A percentile compares a stretch with the other conserved stretches of the same genome.
Evolutionary conservation across 306 rosid species (phyloP).

Genomic region (Luffa acutangula): DNA sequence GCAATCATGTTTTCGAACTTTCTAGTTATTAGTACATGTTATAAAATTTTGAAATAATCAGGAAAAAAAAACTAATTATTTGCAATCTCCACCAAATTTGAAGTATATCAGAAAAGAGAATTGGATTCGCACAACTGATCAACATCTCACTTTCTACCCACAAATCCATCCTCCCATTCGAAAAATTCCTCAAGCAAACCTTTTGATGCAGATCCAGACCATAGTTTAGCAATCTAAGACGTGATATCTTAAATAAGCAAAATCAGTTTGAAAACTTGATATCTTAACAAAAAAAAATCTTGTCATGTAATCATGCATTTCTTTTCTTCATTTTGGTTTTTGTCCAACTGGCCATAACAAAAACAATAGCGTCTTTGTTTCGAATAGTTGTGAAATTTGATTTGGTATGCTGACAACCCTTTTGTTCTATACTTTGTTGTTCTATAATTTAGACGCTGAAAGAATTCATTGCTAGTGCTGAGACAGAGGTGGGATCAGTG

Average conservation of each 20-base stretch:
- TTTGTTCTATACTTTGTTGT: constrained; percentile 4
- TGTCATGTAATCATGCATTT: neutral
- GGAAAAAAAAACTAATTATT: neutral
- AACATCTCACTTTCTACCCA: constrained; percentile 1
- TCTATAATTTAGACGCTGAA: constrained; percentile 47
- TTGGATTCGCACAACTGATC: neutral
- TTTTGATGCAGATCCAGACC: neutral
- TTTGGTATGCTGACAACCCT: neutral
- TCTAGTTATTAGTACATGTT: neutral
- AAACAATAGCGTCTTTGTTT: neutral
- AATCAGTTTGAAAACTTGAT: neutral
- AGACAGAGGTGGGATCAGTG: constrained; percentile 71
- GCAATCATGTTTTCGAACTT: neutral
- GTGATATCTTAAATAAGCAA: neutral
- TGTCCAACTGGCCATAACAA: neutral
- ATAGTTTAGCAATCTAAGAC: neutral
- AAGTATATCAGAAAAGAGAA: neutral
- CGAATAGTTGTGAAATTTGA: neutral
- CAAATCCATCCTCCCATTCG: neutral
- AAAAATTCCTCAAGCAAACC: neutral
- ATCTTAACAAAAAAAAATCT: neutral
- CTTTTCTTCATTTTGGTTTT: neutral
- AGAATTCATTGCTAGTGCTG: constrained; percentile 58
- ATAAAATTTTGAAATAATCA: neutral
- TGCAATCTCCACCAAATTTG: neutral